Evolutionary conservation across 2,329 filamentous ascomycete genomes (phyloP).

Genomic region (Fusarium sp.): DNA sequence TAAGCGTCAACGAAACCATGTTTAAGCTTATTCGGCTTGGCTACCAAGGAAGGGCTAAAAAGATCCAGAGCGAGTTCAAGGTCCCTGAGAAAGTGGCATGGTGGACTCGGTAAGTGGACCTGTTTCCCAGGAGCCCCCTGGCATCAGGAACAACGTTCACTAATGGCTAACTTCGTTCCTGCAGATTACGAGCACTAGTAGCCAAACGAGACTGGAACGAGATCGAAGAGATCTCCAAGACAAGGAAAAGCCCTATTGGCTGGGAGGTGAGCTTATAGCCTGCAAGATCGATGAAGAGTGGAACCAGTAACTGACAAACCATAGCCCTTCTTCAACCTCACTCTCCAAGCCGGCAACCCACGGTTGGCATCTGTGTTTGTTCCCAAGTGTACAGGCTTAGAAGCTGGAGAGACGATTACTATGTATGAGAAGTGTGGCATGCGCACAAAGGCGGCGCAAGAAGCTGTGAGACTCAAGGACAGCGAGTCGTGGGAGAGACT

Average conservation of each 20-base stretch:
- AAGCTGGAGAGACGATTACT: slow-evolving; percentile 77
- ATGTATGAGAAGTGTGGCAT: slow-evolving; percentile 99
- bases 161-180: slow-evolving; percentile 41
- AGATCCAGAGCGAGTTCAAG: slow-evolving; percentile 92
- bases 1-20: slow-evolving; percentile 92
- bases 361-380: slow-evolving; percentile 87
- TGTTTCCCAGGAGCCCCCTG: slow-evolving; percentile 26
- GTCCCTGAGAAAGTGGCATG: slow-evolving; percentile 90
- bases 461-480: slow-evolving; percentile 87
- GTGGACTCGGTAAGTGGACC: slow-evolving; percentile 75
- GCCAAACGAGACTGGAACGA: slow-evolving; percentile 93
- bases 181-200: slow-evolving; percentile 85
- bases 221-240: slow-evolving; percentile 85
- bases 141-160: slow-evolving; percentile 15
- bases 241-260: slow-evolving; percentile 89
- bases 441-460: slow-evolving; percentile 89
- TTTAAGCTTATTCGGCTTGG: slow-evolving; percentile 87
- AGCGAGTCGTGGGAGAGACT: slow-evolving; percentile 79
- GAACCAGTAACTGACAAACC: slow-evolving; percentile 30
- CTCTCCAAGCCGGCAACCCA: slow-evolving; percentile 89
- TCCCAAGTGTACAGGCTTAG: slow-evolving; percentile 83
- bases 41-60: slow-evolving; percentile 86
- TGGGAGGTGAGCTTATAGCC: slow-evolving; percentile 80
- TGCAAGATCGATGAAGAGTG: neutral
- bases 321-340: slow-evolving; percentile 91